Conservation (phyloP, 306 rosid species). For the Elaeagnus macrophylla region DNA sequence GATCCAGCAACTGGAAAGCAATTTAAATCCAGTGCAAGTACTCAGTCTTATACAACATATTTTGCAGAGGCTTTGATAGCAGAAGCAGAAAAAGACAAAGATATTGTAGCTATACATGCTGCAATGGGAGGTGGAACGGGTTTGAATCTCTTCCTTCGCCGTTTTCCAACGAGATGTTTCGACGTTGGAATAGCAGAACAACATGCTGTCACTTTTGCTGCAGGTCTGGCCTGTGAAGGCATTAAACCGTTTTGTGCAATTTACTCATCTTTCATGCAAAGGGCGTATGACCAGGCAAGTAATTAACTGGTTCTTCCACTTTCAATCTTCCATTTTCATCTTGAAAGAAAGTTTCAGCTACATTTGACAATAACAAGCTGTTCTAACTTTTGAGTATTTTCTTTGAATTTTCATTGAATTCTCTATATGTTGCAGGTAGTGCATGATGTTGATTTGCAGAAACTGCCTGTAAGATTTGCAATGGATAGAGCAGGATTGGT, state of each 20-base stretch:
- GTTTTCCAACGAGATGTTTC: slow-evolving; percentile 87
- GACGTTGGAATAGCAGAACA: slow-evolving; percentile 98
- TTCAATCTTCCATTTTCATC: background rate
- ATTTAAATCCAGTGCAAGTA: slow-evolving; percentile 54
- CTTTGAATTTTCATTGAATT: too few species aligned
- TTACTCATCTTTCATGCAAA: slow-evolving; percentile 91
- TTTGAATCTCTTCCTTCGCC: slow-evolving; percentile 82
- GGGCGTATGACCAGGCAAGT: slow-evolving; percentile 92
- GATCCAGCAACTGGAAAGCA: slow-evolving; percentile 91
- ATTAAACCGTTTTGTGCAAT: slow-evolving; percentile 87
- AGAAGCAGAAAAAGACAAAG: slow-evolving; percentile 83
- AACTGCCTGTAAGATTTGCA: slow-evolving; percentile 87
- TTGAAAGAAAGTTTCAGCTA: too few species aligned
- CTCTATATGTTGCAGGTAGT: slow-evolving; percentile 59
- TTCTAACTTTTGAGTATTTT: too few species aligned
- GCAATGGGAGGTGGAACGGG: slow-evolving; percentile 99
- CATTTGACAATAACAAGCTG: too few species aligned
- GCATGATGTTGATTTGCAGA: slow-evolving; percentile 95
- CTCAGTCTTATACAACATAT: slow-evolving; percentile 84
- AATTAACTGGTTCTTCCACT: slow-evolving; percentile 9
- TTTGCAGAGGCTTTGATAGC: slow-evolving; percentile 96
- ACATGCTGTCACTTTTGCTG: slow-evolving; percentile 97
- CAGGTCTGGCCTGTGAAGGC: slow-evolving; percentile 92
- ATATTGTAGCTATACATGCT: slow-evolving; percentile 84
- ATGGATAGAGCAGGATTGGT: slow-evolving; percentile 98